Evolutionary conservation across 176 grass and related monocot genomes (phyloP).

Genomic region (Luzula sylvatica): DNA sequence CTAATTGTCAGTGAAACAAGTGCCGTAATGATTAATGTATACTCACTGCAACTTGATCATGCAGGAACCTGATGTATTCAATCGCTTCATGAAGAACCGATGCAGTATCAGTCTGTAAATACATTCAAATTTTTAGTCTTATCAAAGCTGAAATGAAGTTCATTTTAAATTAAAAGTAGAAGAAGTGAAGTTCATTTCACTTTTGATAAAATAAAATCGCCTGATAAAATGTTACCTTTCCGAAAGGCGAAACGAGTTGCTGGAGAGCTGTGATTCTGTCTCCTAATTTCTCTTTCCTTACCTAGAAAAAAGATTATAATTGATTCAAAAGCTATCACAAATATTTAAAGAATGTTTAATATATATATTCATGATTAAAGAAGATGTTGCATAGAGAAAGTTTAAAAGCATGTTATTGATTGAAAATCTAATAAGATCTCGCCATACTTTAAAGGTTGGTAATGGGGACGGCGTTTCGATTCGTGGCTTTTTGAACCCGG

Average conservation of each 20-base stretch:
- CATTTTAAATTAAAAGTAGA: background rate
- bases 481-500: slow-evolving; percentile 42
- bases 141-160: background rate
- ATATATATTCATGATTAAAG: too few species aligned
- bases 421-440: slow-evolving; percentile 4
- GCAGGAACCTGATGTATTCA: slow-evolving; percentile 84
- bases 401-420: background rate
- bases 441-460: slow-evolving; percentile 71
- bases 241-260: slow-evolving; percentile 96
- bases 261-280: slow-evolving; percentile 99
- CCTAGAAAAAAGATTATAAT: slow-evolving; percentile 33
- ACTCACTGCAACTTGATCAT: slow-evolving; percentile 81
- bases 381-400: background rate
- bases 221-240: slow-evolving; percentile 52
- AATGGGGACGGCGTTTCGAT: slow-evolving; percentile 44
- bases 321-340: slow-evolving; percentile 9
- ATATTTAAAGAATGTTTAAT: too few species aligned
- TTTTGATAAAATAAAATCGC: background rate
- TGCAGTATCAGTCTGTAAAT: slow-evolving; percentile 70
- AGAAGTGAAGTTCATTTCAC: slow-evolving; percentile 10
- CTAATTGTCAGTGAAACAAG: background rate
- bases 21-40: background rate
- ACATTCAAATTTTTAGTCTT: background rate
- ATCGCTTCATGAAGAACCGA: slow-evolving; percentile 98
- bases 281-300: slow-evolving; percentile 96